Evolutionary conservation across 176 grass and related monocot genomes (phyloP).

Genomic region (Aechmea fasciata): DNA sequence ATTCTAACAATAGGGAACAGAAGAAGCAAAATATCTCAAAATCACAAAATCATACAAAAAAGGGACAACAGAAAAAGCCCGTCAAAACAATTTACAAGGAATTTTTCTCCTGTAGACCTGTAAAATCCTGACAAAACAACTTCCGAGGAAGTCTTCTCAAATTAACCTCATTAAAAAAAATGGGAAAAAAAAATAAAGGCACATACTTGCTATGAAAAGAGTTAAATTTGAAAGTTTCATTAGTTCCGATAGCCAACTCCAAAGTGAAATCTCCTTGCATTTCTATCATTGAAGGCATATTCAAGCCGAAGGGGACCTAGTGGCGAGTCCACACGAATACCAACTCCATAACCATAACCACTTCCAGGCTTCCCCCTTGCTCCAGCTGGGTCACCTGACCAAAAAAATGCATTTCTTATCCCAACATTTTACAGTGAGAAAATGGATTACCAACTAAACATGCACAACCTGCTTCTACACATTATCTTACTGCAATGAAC

Average conservation of each 20-base stretch:
- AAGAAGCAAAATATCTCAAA: too few species aligned
- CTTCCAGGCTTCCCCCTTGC: constrained; percentile 74
- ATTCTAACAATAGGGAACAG: too few species aligned
- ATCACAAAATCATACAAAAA: background rate
- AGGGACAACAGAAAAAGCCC: background rate
- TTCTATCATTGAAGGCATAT: constrained; percentile 81
- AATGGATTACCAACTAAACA: background rate
- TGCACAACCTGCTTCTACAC: background rate
- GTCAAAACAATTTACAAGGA: background rate
- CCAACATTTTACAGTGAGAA: background rate
- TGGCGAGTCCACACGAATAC: constrained; percentile 76
- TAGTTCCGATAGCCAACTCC: constrained; percentile 86
- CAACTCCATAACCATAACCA: constrained; percentile 75
- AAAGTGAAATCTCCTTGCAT: constrained; percentile 72
- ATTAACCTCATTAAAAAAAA: background rate
- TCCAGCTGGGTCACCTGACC: constrained; percentile 77
- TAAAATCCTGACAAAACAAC: background rate
- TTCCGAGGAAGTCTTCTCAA: background rate
- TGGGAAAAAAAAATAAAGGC: background rate
- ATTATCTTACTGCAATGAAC: background rate
- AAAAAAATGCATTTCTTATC: constrained; percentile 1
- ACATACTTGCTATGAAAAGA: background rate
- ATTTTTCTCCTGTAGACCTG: background rate
- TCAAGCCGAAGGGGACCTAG: constrained; percentile 71
- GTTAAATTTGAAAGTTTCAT: background rate